Conservation (phyloP, 257 asterid species). For the Capsicum pubescens region DNA sequence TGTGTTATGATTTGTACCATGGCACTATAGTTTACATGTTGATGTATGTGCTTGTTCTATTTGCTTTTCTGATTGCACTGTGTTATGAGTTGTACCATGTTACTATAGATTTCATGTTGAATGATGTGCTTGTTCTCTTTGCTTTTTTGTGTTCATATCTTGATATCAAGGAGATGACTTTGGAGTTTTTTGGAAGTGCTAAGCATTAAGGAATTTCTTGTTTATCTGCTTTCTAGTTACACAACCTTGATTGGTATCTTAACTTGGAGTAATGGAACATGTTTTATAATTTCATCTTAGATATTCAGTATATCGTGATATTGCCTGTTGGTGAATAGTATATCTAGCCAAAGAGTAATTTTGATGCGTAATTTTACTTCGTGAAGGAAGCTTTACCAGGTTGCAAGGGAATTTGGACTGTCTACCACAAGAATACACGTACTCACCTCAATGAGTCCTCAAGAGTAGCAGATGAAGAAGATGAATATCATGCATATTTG, state of each 20-base stretch:
- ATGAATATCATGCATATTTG: slow-evolving; percentile 97
- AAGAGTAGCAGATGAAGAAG: slow-evolving; percentile 78
- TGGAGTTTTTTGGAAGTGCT: background rate
- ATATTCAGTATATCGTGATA: background rate
- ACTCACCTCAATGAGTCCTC: slow-evolving; percentile 57
- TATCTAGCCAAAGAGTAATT: background rate
- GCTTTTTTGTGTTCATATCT: background rate
- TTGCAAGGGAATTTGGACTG: slow-evolving; percentile 98
- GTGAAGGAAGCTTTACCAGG: slow-evolving; percentile 91
- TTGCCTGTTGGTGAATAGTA: slow-evolving; percentile 18
- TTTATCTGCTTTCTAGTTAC: background rate
- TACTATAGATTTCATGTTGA: background rate
- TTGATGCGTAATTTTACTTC: slow-evolving; percentile 16
- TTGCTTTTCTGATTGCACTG: background rate
- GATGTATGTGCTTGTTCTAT: slow-evolving; percentile 3
- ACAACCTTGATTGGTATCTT: slow-evolving; percentile 13
- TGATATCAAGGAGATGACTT: background rate
- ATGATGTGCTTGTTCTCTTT: slow-evolving; percentile 17
- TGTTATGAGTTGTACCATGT: background rate
- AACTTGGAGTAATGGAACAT: background rate
- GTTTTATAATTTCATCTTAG: background rate
- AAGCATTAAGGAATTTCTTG: background rate
- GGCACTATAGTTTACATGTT: background rate
- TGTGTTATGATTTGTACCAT: background rate
- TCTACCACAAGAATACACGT: slow-evolving; percentile 89